Base-by-base conservation (phyloP, 2,329 filamentous ascomycete species). In the Cytospora paraplurivora region DNA sequence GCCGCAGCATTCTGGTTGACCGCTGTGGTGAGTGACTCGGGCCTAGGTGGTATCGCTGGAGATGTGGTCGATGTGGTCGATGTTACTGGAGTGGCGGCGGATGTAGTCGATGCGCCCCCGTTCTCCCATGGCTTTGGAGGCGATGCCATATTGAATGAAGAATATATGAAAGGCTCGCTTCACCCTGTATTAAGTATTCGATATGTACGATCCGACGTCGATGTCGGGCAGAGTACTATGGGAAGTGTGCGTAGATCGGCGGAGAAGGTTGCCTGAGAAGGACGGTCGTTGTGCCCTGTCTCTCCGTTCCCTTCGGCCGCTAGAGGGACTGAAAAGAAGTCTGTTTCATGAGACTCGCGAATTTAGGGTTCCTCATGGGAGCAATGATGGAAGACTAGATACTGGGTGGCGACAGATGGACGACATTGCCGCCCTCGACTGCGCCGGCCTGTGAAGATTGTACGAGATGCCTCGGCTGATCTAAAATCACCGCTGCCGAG, bases 41-140 rank as follows among this genome's bases (percentile, higher is more conserved):
- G 93, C 68, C 92, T 86, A 62, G 92, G 88, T 54, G 95, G 95
- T 27, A 98, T 78, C 27, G 88, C 84, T 34, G 94, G 94, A 21
- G 84, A 76, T 57, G 80, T 68, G 56, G 80, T 68, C 33, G 81
- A 73, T 60, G 82, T 75, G 58, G 79, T 73, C 35, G 81, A 71
- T 27, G 81, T 71, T 15, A 77, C 71, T 7, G 80, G 69, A 10
- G 38, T 70, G 11, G 79, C 69, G 54, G 81, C 72, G 67, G 79
- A 70, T 52, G 81, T 68, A 59, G 81, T 72, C 69, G 81, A 81
- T 67, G 86, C 85, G 77, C 89, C 90, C 69, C 88, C 85, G 76
- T 89, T 86, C 80, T 99, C 95, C 95, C 95, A 99, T 54, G 95
- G 95, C 79, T 99, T 99, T 62, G 95, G 95, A 74, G 95, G 95